Evolutionary conservation across 371 early-diverging fungal genomes (phyloP), one percentile per base, ranked within the genome.

Genomic region (Mortierella sp.): DNA sequence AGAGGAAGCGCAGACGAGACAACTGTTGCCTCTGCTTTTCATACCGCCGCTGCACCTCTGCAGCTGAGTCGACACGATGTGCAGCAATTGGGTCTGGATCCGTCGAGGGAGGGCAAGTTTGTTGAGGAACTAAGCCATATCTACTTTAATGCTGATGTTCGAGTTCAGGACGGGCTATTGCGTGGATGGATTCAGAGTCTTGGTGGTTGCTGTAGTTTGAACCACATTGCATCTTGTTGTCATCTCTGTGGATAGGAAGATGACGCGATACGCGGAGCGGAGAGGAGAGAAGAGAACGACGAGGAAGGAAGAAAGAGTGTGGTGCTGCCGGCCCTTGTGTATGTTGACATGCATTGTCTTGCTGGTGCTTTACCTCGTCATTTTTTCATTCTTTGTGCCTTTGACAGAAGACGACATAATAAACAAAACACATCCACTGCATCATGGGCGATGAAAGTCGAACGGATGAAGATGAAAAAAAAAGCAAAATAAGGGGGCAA

Each of bases 31-130:
- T 11, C 51, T 51, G 16, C 51, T 21, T 51, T 0, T 6, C 2
- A 10, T 16, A 10, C 60, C 4, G 32, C 60, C 29, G 60, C 16
- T 32, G 51, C 21, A 7, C 10, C 41, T 14, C 46, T 83, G 10
- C 68, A 74, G 77, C 55, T 83, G 3, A 77, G 80, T 6, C 74
- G 63, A 12, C 84, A 88, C 32, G 91, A 92, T 55, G 81, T 92
- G 76, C 83, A 88, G 11, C 78, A 87, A 32, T 54, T 92, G 35
- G 91, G 92, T 0, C 63, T 92, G 41, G 91, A 92, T 76, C 89
- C 90, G 0, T 70, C 58, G 29, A 73, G 68, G 4, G 92, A 92
- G 74, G 78, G 75, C 11, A 79, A 71, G 1, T 90, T 91, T 84
- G 86, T 92, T 2, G 58, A 60, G 43, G 89, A 89, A 44, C 75